A percentile compares a stretch with the other conserved stretches of the same genome.
phyloP scores from a whole-genome alignment of 768 basidiomycete genomes.

The Boletus rufocinnamomeus region DNA sequence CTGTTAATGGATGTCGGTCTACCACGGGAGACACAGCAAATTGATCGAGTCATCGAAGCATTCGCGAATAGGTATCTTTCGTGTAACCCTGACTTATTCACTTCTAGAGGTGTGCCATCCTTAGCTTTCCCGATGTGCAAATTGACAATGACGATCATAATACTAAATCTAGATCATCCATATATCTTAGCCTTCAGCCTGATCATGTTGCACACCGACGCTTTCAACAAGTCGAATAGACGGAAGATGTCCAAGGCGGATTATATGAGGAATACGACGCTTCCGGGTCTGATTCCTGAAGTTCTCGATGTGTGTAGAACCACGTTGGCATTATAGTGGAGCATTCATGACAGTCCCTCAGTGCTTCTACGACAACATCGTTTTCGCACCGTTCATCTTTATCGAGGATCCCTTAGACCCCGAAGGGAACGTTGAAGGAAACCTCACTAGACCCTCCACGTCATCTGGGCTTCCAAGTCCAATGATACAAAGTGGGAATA shows the following conservation, averaged over 20 bases:
- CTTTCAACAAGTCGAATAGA: slow-evolving; percentile 97
- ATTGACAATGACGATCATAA: background rate
- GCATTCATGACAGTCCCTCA: slow-evolving; percentile 33
- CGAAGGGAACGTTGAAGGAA: slow-evolving; percentile 49
- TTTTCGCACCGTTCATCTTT: slow-evolving; percentile 95
- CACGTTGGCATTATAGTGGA: background rate
- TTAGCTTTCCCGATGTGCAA: background rate
- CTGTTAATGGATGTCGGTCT: slow-evolving; percentile 90
- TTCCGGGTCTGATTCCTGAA: slow-evolving; percentile 81
- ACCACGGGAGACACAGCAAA: slow-evolving; percentile 96
- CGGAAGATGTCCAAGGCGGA: slow-evolving; percentile 96
- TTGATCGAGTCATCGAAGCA: slow-evolving; percentile 95
- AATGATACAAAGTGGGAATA: slow-evolving; percentile 35
- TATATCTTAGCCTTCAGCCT: slow-evolving; percentile 97
- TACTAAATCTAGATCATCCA: slow-evolving; percentile 67
- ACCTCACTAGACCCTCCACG: slow-evolving; percentile 42
- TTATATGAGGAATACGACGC: slow-evolving; percentile 88
- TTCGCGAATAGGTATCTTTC: slow-evolving; percentile 83
- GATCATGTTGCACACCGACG: slow-evolving; percentile 98
- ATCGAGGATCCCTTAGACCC: slow-evolving; percentile 87
- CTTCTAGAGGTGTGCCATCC: slow-evolving; percentile 60
- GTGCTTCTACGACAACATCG: slow-evolving; percentile 97
- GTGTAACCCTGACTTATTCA: slow-evolving; percentile 83
- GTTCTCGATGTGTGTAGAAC: slow-evolving; percentile 73
- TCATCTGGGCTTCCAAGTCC: slow-evolving; percentile 33